Percentiles rank a stretch among this genome's conserved stretches.
Conservation (phyloP, 805 yeast species). For the Pichia deserticola region DNA sequence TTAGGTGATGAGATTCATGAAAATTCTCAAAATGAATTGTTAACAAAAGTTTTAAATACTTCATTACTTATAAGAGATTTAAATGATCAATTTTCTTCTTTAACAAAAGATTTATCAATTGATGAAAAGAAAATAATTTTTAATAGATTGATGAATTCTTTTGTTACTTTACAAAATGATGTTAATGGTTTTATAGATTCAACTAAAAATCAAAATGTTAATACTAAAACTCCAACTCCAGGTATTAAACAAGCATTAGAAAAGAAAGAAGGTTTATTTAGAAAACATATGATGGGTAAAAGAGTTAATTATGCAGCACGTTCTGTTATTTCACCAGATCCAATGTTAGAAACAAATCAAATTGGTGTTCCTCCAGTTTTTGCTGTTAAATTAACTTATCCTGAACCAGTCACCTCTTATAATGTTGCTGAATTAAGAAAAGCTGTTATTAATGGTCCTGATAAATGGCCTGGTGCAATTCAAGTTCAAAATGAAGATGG, state of each 20-base stretch:
- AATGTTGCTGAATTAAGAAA: slow-evolving; percentile 85
- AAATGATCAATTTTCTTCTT: slow-evolving; percentile 70
- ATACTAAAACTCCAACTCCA: slow-evolving; percentile 70
- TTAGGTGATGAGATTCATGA: slow-evolving; percentile 96
- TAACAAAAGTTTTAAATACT: slow-evolving; percentile 74
- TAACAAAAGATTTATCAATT: slow-evolving; percentile 51
- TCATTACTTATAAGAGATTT: slow-evolving; percentile 78
- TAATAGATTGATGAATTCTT: slow-evolving; percentile 89
- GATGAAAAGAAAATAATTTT: slow-evolving; percentile 64
- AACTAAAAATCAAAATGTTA: slow-evolving; percentile 73
- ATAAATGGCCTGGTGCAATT: slow-evolving; percentile 97
- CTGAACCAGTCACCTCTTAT: slow-evolving; percentile 94
- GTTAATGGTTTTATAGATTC: slow-evolving; percentile 92
- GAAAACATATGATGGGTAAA: slow-evolving; percentile 99
- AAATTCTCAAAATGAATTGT: slow-evolving; percentile 83
- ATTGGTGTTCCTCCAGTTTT: slow-evolving; percentile 99
- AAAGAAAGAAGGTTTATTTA: slow-evolving; percentile 95
- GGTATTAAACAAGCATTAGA: slow-evolving; percentile 97
- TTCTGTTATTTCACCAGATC: slow-evolving; percentile 98
- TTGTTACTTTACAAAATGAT: slow-evolving; percentile 90
- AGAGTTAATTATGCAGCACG: slow-evolving; percentile 99
- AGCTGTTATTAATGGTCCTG: slow-evolving; percentile 97
- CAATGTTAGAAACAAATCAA: slow-evolving; percentile 94
- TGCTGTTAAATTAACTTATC: slow-evolving; percentile 91
- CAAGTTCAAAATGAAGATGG: slow-evolving; percentile 97